Base-by-base conservation (phyloP, 176 grass and related monocot species). In the Triticum aestivum region DNA sequence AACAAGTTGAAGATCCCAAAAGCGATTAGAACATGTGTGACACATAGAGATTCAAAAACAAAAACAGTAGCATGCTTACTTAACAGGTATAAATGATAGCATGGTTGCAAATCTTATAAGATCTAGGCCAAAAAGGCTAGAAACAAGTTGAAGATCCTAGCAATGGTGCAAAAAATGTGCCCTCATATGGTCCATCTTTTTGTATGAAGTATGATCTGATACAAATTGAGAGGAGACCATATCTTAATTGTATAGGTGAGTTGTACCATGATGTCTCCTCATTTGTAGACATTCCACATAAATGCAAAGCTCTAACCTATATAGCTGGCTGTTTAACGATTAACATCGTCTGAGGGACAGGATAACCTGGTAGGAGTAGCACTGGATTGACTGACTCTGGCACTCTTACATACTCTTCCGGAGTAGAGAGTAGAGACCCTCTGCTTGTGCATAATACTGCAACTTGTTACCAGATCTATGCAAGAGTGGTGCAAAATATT, bases 401-500 rank as follows among this genome's bases (percentile, higher is more conserved):
- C 13, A 75, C 72, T 85, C 4, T 10, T 66, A 27, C 34, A 75
- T 11, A 75, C 12, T 89, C 34, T 66, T 51, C 32, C 23, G 3
- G 79, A 34, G 42, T 21, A 64, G 32, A 84, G 42, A 68, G 67
- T 44, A 75, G 24, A 49, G 34, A 75, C 17, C 38, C 27, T 71
- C 29, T 62, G 72, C 26, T 80, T 66, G 15, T 47, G 59, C 82
- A 87, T 79, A 24, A 67, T 75, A 34, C 33, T 49, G 30, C 27
- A 35, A 33, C 13, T 35, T 65, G 33, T 78, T 65, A 69, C 54
- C 65, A 42, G 20, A 66, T 83, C 15, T 15, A 80, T 75, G 61
- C n/a, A 66, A 82, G 69, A 65, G 30, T 82, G 14, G 62, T 85
- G 14, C 73, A 78, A 85, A 66, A 56, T 26, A 52, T 67, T 51